A percentile compares a stretch with the other conserved stretches of the same genome.
phyloP scores from a whole-genome alignment of 805 yeast genomes.

The Komagataella populi region DNA sequence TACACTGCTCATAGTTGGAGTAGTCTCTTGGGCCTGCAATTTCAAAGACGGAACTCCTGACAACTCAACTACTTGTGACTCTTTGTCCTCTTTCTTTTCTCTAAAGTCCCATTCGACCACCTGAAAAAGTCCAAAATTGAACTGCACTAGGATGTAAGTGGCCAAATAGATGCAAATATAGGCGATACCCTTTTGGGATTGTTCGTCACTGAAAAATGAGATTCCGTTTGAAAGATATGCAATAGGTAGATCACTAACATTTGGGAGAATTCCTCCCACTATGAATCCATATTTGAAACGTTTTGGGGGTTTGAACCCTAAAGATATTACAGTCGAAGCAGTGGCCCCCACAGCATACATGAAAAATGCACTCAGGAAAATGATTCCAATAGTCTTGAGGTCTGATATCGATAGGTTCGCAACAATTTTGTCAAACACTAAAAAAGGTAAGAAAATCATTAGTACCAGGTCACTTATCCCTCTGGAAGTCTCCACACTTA shows the following conservation, averaged over 20 bases:
- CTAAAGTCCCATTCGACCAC: slow-evolving; percentile 38
- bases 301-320: slow-evolving; percentile 33
- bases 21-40: not conserved
- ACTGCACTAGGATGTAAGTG: slow-evolving; percentile 35
- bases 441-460: slow-evolving; percentile 49
- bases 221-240: slow-evolving; percentile 45
- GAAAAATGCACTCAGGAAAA: slow-evolving; percentile 35
- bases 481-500: slow-evolving; percentile 48
- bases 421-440: slow-evolving; percentile 52
- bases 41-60: not conserved
- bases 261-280: slow-evolving; percentile 60
- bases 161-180: slow-evolving; percentile 46
- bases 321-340: slow-evolving; percentile 24
- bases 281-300: slow-evolving; percentile 62
- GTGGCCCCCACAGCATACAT: slow-evolving; percentile 36
- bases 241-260: slow-evolving; percentile 66
- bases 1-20: not conserved
- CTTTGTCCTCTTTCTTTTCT: slow-evolving; percentile 9
- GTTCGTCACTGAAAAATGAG: slow-evolving; percentile 15
- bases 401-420: slow-evolving; percentile 46
- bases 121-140: slow-evolving; percentile 36
- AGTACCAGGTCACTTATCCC: slow-evolving; percentile 54
- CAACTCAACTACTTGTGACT: not conserved
- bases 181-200: slow-evolving; percentile 26
- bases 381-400: slow-evolving; percentile 57